phyloP scores from a whole-genome alignment of 169 alveolate species.

The Plasmodium billcollinsi region DNA sequence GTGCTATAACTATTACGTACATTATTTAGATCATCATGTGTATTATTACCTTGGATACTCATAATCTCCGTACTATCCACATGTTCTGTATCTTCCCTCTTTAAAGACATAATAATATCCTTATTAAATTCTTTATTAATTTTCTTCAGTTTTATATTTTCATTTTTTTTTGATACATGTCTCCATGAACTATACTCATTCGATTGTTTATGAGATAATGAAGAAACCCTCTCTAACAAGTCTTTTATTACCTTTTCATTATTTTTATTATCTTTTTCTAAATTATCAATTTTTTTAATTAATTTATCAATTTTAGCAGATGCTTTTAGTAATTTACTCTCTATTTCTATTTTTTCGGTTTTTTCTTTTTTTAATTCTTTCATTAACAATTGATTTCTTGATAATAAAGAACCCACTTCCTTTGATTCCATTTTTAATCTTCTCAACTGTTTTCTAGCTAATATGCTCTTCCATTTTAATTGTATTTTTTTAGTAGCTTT shows the following conservation, averaged over 20 bases:
- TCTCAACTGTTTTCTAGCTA: slow-evolving; percentile 87
- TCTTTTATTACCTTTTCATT: slow-evolving; percentile 35
- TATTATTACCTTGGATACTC: too few species aligned
- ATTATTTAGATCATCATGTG: too few species aligned
- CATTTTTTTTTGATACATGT: not conserved
- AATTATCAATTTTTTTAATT: slow-evolving; percentile 75
- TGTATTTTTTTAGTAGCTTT: slow-evolving; percentile 83
- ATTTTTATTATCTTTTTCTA: slow-evolving; percentile 78
- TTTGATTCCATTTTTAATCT: slow-evolving; percentile 88
- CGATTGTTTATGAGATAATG: not conserved
- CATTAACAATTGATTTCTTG: slow-evolving; percentile 80
- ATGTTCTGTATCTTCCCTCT: too few species aligned
- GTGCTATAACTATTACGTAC: too few species aligned
- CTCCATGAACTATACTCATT: not conserved
- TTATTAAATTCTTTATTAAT: not conserved
- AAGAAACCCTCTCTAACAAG: slow-evolving; percentile 7
- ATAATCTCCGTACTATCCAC: too few species aligned
- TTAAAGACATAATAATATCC: too few species aligned
- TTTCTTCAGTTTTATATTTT: not conserved
- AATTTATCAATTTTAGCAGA: slow-evolving; percentile 83
- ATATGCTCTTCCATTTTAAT: slow-evolving; percentile 82
- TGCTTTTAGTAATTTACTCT: slow-evolving; percentile 83
- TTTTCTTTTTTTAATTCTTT: slow-evolving; percentile 85
- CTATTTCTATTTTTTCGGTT: slow-evolving; percentile 83
- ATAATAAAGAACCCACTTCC: slow-evolving; percentile 80